Base-by-base conservation (phyloP, 495 filamentous ascomycete genomes). In the Diplogelasinospora grovesii region DNA sequence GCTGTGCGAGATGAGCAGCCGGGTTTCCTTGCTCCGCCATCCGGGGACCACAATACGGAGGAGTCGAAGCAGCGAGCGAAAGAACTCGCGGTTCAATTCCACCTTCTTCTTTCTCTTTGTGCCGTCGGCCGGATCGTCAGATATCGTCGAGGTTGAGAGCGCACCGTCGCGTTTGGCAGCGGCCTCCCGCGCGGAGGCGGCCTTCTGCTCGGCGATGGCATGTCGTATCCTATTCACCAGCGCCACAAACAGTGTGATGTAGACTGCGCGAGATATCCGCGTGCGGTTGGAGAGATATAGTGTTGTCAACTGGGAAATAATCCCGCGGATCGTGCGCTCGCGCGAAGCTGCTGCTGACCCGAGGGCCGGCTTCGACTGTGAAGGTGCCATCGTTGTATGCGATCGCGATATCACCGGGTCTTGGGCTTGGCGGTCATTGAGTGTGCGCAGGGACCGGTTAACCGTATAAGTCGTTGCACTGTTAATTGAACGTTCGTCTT, bases 61-160 rank as follows among this genome's bases (percentile, higher is more conserved):
- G 52, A 98, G 60, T 22, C 81, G 72, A 45, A 89, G 69, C 50
- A 98, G 59, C 45, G 83, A 86, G 56, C 79, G 79, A 68, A 98
- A 93, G 71, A 98, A 98, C 59, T 97, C 92, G 39, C 86, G 75
- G 52, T 98, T 95, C 33, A 98, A 67, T 66, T 93, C 92, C 13
- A 95, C 87, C 65, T 85, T 88, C 69, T 88, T 90, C 55, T 75
- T 77, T 46, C 72, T 73, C 49, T 63, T 52, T 41, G 43, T 25
- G 22, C 41, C 64, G 11, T 41, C 11, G 16, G 40, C 44, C 3
- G 14, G 22, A n/a, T 61, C 59, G 5, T 54, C 62, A 19, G 64
- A 56, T 36, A 57, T 64, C 27, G 54, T 64, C 19, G 75, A 64
- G 8, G 69, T 70, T 24, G 70, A 78, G 26, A 78, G 82, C 4